Conservation (phyloP, 2,329 filamentous ascomycete species). For the Grosmannia huntii region DNA sequence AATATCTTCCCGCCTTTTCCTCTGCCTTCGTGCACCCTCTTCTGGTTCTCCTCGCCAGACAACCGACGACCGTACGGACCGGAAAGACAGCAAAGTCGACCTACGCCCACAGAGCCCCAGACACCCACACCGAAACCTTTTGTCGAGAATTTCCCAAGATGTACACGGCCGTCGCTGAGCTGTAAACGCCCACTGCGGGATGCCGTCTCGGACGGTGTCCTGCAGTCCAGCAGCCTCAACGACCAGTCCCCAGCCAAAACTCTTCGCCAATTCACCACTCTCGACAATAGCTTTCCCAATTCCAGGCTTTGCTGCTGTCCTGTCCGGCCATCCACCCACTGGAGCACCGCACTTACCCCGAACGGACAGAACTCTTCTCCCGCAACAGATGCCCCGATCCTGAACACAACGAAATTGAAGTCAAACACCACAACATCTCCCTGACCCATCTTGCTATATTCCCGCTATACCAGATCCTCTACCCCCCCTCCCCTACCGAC, state of each 20-base stretch:
- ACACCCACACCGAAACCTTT: constrained; percentile 38
- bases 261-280: constrained; percentile 33
- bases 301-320: constrained; percentile 35
- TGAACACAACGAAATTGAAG: constrained; percentile 17
- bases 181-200: constrained; percentile 83
- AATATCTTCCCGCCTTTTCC: constrained; percentile 3
- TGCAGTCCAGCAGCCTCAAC: constrained; percentile 78
- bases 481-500: neutral
- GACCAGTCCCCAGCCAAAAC: constrained; percentile 44
- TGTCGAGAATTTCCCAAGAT: constrained; percentile 52
- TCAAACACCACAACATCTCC: neutral
- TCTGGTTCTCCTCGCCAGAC: neutral
- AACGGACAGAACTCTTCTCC: constrained; percentile 1
- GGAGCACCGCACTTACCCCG: constrained; percentile 11
- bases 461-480: neutral
- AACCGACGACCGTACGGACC: no score
- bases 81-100: constrained; percentile 55
- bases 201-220: constrained; percentile 38
- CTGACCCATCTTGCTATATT: neutral
- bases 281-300: constrained; percentile 54
- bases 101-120: constrained; percentile 25
- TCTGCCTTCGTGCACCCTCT: neutral
- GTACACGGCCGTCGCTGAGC: constrained; percentile 73
- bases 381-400: constrained; percentile 19
- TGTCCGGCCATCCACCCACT: constrained; percentile 3